phyloP scores from a whole-genome alignment of 1,139 yeast genomes.

The Blastobotrys buckinghamii region DNA sequence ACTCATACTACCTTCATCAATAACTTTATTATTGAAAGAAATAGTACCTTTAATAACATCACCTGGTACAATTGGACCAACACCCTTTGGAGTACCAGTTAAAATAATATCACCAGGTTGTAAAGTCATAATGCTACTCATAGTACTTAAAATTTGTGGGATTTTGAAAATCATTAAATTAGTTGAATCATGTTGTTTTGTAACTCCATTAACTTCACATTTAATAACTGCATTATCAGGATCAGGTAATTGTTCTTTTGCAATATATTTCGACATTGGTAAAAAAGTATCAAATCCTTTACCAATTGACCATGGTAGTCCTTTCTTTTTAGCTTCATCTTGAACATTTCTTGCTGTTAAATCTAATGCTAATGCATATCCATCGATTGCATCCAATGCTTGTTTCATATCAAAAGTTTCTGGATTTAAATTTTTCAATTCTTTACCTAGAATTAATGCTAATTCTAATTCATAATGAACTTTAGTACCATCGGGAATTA shows the following conservation, averaged over 20 bases:
- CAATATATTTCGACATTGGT: conserved; percentile 70
- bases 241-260: conserved; percentile 60
- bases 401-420: conserved; percentile 52
- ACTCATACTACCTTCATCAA: conserved; percentile 47
- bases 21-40: conserved; percentile 43
- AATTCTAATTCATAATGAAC: conserved; percentile 94
- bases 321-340: conserved; percentile 88
- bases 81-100: conserved; percentile 99
- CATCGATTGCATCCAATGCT: conserved; percentile 70
- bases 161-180: conserved; percentile 83
- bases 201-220: conserved; percentile 64
- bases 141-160: conserved; percentile 69
- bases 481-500: conserved; percentile 71
- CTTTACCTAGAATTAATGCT: conserved; percentile 67
- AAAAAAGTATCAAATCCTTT: conserved; percentile 95
- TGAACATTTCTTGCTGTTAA: conserved; percentile 95
- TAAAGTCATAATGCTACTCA: conserved; percentile 84
- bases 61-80: conserved; percentile 73
- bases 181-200: conserved; percentile 73
- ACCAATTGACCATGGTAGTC: conserved; percentile 94
- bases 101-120: conserved; percentile 85
- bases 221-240: conserved; percentile 66
- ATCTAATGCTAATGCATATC: conserved; percentile 86
- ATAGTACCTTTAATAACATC: conserved; percentile 65
- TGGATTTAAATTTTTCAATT: conserved; percentile 56